Percentiles rank a stretch among this genome's conserved stretches.
Conservation (phyloP, 352 stramenopile genomes). For the Aphanomyces invadans region DNA sequence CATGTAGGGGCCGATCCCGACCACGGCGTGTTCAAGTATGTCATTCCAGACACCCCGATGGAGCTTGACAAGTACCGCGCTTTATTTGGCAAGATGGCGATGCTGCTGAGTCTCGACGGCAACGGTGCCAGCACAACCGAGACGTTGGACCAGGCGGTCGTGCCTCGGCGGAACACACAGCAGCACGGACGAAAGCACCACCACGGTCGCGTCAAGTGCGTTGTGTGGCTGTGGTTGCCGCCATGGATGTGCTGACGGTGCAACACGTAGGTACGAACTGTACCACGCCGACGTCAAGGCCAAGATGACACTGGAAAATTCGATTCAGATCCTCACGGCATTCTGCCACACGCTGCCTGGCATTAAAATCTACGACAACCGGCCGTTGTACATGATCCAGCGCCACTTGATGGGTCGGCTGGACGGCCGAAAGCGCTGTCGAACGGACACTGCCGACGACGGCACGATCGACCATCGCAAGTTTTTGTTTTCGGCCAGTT, state of each 20-base stretch:
- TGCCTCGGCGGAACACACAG: background rate
- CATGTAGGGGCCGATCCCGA: slow-evolving; percentile 29
- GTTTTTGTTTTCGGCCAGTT: slow-evolving; percentile 56
- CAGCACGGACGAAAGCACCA: background rate
- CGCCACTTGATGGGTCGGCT: slow-evolving; percentile 41
- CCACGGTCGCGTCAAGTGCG: background rate
- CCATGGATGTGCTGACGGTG: background rate
- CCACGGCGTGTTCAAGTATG: slow-evolving; percentile 56
- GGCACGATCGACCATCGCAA: slow-evolving; percentile 21
- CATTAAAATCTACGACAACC: slow-evolving; percentile 73
- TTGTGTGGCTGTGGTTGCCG: no score
- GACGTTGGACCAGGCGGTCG: slow-evolving; percentile 9
- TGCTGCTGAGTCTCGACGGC: slow-evolving; percentile 40
- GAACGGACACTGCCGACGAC: slow-evolving; percentile 19
- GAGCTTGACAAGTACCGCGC: slow-evolving; percentile 56
- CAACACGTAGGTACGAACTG: slow-evolving; percentile 7
- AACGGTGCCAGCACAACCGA: slow-evolving; percentile 26
- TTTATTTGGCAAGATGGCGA: slow-evolving; percentile 53
- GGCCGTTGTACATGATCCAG: slow-evolving; percentile 65
- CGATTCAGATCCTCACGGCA: slow-evolving; percentile 51
- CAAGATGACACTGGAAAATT: slow-evolving; percentile 56
- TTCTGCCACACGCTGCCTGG: slow-evolving; percentile 78
- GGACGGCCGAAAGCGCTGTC: slow-evolving; percentile 32
- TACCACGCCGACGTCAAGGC: slow-evolving; percentile 51
- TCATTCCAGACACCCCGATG: slow-evolving; percentile 34